Base-by-base conservation (phyloP, 257 asterid species). In the Solanum dulcamara region DNA sequence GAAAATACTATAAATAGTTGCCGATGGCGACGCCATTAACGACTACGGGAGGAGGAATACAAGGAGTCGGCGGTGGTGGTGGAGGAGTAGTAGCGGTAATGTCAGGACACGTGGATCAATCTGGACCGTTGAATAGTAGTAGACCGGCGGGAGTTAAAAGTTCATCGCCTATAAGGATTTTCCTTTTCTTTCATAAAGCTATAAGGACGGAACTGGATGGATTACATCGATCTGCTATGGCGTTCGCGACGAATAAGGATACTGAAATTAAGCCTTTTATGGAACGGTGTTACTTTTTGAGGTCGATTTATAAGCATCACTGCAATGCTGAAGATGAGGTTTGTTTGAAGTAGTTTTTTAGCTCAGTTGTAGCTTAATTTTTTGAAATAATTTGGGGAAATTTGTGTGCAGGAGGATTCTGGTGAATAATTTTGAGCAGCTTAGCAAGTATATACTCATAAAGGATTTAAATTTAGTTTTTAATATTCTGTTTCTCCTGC, bases 241-340 rank as follows among this genome's bases (percentile, higher is more conserved):
- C 91, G 38, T 64, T 93, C 83, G 98, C 93, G 26, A 94, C 92
- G 53, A 90, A 93, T 53, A 62, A 67, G 88, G 84, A 88, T 26
- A 92, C 93, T 17, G 97, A 93, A 86, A 93, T 94, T 83, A 92
- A 87, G 62, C 96, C 92, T 86, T 88, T 94, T 91, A 86, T 86
- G 81, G 94, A 91, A 81, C 87, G 93, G 89, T 94, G 94, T 64
- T 93, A 90, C 85, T 92, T 93, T 86, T 86, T 94, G 28, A 89
- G 97, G 90, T 93, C 96, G 82, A 94, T 94, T 88, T 94, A 94
- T 80, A 92, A 92, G 84, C 97, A 94, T 91, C 98, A 94, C 88
- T 94, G 98, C 92, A 94, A 94, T 90, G 98, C 98, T 67, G 98
- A 94, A 87, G 98, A 94, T 81, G 98, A 94, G 98, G 98, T 89